Conservation (phyloP, 2,329 filamentous ascomycete species). For the Colletotrichum plurivorum region DNA sequence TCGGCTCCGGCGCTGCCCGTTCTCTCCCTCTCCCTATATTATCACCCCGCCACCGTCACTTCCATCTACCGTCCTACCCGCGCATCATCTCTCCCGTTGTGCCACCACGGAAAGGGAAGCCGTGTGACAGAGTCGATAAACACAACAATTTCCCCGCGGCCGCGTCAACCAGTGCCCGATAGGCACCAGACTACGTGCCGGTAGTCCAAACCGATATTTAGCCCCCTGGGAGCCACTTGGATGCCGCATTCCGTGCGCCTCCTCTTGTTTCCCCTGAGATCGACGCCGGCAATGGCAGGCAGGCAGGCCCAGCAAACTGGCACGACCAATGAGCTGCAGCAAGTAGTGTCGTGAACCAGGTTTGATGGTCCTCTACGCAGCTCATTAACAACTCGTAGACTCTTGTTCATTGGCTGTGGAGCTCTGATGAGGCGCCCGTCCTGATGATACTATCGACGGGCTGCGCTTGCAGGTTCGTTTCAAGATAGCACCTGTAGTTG, state of each 20-base stretch:
- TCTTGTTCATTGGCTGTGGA: too few species aligned
- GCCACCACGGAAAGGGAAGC: too few species aligned
- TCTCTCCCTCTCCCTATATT: not conserved
- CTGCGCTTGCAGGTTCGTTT: too few species aligned
- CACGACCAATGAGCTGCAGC: not conserved
- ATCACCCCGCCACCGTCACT: conserved; percentile 7
- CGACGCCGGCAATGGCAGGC: not conserved
- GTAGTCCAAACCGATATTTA: not conserved
- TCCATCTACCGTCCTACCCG: conserved; percentile 10
- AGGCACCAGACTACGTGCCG: not conserved
- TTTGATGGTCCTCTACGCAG: too few species aligned
- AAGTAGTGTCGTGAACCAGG: too few species aligned
- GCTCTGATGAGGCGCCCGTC: too few species aligned
- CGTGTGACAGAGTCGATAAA: not conserved
- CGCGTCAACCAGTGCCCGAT: not conserved
- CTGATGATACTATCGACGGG: too few species aligned
- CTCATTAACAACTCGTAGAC: too few species aligned
- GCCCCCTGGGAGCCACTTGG: not conserved
- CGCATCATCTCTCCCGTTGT: not conserved
- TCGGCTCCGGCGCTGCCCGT: conserved; percentile 16
- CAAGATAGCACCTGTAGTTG: too few species aligned
- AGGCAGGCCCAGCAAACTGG: not conserved
- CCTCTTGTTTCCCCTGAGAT: not conserved
- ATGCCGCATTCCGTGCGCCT: conserved; percentile 1
- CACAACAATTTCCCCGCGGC: not conserved